Percentiles rank a stretch among this genome's conserved stretches.
Conservation (phyloP, 2,329 filamentous ascomycete genomes). For the Xylaria sp. region DNA sequence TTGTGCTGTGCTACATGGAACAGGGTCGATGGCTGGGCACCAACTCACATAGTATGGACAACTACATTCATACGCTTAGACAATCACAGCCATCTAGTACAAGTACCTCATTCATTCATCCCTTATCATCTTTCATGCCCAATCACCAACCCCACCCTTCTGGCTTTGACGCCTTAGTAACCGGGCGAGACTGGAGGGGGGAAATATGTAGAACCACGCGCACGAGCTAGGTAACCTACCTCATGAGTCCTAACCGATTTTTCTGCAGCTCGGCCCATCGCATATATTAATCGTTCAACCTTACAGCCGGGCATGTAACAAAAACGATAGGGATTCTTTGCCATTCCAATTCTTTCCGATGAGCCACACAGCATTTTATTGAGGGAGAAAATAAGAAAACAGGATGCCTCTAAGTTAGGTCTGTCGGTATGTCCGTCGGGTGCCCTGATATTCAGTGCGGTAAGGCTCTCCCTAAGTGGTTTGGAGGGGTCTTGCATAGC, state of each 20-base stretch:
- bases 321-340: background rate
- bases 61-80: background rate
- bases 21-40: conserved; percentile 29
- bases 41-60: conserved; percentile 8
- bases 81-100: background rate
- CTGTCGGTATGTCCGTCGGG: conserved; percentile 1
- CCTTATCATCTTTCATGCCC: conserved; percentile 11
- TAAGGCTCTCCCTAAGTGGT: background rate
- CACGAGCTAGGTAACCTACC: background rate
- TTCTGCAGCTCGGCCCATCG: conserved; percentile 5
- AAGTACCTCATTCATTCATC: background rate
- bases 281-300: background rate
- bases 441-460: background rate
- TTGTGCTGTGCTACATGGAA: conserved; percentile 14
- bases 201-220: background rate
- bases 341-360: background rate
- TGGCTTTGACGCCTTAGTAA: background rate
- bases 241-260: background rate
- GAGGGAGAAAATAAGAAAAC: background rate
- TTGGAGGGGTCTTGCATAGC: background rate
- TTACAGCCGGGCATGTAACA: background rate
- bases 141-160: conserved; percentile 9
- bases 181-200: conserved; percentile 17
- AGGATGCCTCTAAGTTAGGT: conserved; percentile 8
- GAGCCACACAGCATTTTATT: background rate